Evolutionary conservation across 139 green algal species (phyloP), one percentile per base, ranked within the genome.

Genomic region (Klebsormidium nitens): DNA sequence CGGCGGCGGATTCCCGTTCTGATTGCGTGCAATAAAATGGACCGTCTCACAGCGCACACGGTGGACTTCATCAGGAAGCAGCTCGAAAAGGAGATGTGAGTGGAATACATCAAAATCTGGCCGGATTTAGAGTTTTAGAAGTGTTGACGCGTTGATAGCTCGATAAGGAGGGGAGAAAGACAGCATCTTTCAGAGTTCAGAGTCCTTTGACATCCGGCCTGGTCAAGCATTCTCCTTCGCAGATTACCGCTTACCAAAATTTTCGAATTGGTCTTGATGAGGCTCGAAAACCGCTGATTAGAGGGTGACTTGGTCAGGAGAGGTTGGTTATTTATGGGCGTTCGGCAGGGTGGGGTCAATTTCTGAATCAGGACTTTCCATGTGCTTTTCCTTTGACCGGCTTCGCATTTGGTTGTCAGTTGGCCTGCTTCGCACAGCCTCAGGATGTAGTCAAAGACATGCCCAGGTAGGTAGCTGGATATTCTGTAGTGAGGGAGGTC

Each of bases 11-110:
- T 91, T 49, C 91, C 91, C 0, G n/a, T 97, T 34, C 77, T 97
- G 59, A 48, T 97, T 38, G 89, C 83, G 26, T 95, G 87, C 85
- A 97, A 97, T 84, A 97, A 97, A 76, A 78, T 82, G 37, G 91
- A 97, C 65, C 69, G 87, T 40, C 87, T 93, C 29, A 84, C 89
- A 46, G 90, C 91, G 2, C 89, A 96, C 80, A 86, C 87, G 1
- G 73, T 90, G 23, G 89, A 96, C 0, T 97, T 96, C 58, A 85
- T 96, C 1, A 64, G 85, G 1, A 90, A 90, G 69, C 87, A 86
- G 4, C 78, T 97, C 23, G 90, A 97, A 72, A 85, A 84, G 67
- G 90, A 97, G 76, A 78, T 97, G 65, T 76, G 36, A 75, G 67
- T 31, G 29, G 37, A n/a, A n/a, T n/a, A n/a, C n/a, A n/a, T n/a